Conservation (phyloP, 2,329 filamentous ascomycete genomes). For the Dactylellina drechsleri region DNA sequence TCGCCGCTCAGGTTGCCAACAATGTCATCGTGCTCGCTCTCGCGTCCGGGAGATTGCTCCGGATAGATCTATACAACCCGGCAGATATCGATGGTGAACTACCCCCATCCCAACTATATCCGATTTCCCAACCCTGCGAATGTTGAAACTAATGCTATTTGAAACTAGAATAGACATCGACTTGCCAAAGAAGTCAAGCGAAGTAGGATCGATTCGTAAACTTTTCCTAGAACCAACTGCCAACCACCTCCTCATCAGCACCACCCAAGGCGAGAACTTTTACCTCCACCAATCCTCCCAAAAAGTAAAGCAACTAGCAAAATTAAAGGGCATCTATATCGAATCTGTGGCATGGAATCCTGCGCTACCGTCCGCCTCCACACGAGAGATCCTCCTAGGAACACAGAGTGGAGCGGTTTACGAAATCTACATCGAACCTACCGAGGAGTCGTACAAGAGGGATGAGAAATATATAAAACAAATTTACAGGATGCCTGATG, state of each 20-base stretch:
- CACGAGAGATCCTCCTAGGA: conserved; percentile 90
- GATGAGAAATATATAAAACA: conserved; percentile 91
- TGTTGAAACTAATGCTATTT: conserved; percentile 30
- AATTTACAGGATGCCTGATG: conserved; percentile 83
- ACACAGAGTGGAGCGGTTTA: conserved; percentile 94
- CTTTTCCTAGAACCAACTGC: conserved; percentile 98
- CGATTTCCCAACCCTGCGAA: background rate
- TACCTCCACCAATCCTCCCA: conserved; percentile 96
- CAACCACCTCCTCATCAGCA: conserved; percentile 91
- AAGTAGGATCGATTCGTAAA: conserved; percentile 89
- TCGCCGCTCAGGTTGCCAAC: conserved; percentile 94
- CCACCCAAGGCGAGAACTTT: conserved; percentile 92
- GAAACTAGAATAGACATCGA: conserved; percentile 78
- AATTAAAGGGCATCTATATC: conserved; percentile 85
- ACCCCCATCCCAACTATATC: conserved; percentile 19
- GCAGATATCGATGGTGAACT: conserved; percentile 88
- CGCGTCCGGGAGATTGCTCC: conserved; percentile 88
- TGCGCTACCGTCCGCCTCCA: conserved; percentile 89
- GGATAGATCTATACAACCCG: conserved; percentile 92
- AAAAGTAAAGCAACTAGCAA: conserved; percentile 81
- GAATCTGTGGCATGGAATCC: conserved; percentile 96
- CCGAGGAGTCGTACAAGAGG: conserved; percentile 91
- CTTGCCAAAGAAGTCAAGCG: conserved; percentile 88
- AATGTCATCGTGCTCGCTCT: conserved; percentile 94
- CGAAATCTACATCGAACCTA: conserved; percentile 92